A percentile compares a stretch with the other conserved stretches of the same genome.
Conservation (phyloP, 2,329 filamentous ascomycete species). For the Albophoma yamanashiensis region DNA sequence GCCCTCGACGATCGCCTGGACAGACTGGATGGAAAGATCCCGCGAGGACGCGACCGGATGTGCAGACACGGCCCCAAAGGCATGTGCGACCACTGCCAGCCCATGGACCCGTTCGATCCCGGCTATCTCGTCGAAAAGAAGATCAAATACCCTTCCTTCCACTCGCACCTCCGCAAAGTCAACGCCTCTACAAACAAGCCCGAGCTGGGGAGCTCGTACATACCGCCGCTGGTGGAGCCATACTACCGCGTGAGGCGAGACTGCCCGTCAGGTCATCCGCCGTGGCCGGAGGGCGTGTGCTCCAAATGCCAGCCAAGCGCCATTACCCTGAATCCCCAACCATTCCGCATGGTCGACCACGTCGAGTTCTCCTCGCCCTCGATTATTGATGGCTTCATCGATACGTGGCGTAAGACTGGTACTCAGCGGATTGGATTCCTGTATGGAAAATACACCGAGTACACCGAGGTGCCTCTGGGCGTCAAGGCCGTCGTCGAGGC, state of each 20-base stretch:
- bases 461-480: slow-evolving; percentile 83
- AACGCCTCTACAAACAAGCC: slow-evolving; percentile 96
- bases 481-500: slow-evolving; percentile 94
- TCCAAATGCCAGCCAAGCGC: slow-evolving; percentile 97
- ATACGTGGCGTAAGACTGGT: slow-evolving; percentile 84
- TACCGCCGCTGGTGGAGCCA: slow-evolving; percentile 86
- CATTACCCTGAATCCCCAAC: slow-evolving; percentile 87
- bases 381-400: slow-evolving; percentile 80
- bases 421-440: slow-evolving; percentile 79
- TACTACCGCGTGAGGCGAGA: slow-evolving; percentile 82
- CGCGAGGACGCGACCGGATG: slow-evolving; percentile 72
- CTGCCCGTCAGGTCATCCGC: slow-evolving; percentile 85
- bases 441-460: slow-evolving; percentile 85
- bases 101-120: slow-evolving; percentile 85
- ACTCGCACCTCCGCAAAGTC: slow-evolving; percentile 86
- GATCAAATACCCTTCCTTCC: slow-evolving; percentile 97
- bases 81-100: slow-evolving; percentile 99
- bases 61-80: slow-evolving; percentile 92
- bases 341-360: slow-evolving; percentile 95
- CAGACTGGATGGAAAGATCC: slow-evolving; percentile 81
- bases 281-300: slow-evolving; percentile 94
- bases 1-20: slow-evolving; percentile 79
- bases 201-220: slow-evolving; percentile 86
- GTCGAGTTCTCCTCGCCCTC: slow-evolving; percentile 85
- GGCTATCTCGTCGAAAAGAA: slow-evolving; percentile 88